Evolutionary conservation across 2,329 filamentous ascomycete species (phyloP), one percentile per base, ranked within the genome.

Genomic region (Alternaria arborescens): DNA sequence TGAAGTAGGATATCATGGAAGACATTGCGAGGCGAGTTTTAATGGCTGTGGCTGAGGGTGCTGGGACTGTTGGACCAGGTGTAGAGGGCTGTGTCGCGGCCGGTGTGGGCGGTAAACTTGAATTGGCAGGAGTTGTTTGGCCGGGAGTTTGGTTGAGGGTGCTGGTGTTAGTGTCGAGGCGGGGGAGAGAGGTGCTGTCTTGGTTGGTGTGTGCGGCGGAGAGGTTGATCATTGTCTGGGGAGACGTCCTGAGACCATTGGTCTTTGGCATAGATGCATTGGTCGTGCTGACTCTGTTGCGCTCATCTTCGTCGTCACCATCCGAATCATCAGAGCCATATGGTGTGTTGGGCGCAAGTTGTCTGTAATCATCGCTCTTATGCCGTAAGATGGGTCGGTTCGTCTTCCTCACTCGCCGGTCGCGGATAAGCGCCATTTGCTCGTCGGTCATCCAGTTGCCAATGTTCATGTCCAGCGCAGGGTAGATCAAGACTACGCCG

Each of bases 391-490:
- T 91, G 26, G 88, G 86, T 58, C 86, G 86, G 73, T 97, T 97
- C 1, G 89, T 93, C 69, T 89, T 89, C 24, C 93, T 87, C 75
- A 89, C 89, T 59, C 88, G 87, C 11, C 93, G 88, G 65, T 97
- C 94, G 66, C 93, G 89, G 65, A 99, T 97, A 62, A 99, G 82
- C 0, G 92, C 88, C 92, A 98, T 97, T 76, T 99, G 94, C 77
- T 98, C 94, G 71, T 98, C 94, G 0, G 92, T 94, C 94, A 99
- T 98, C 95, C 95, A 99, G 78, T 94, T 97, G 38, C 93, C 93
- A 67, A 98, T 98, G 72, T 97, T 97, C 91, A 98, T 93, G 72
- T 98, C 95, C 60, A 99, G 82, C 0, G 90, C 89, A 0, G 95
- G 95, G 72, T 99, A 99, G 60, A 96, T 89, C 50, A 97, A 84